Percentiles rank a stretch among this genome's conserved stretches.
Conservation (phyloP, 495 filamentous ascomycete species). For the Neurospora tetraspora region DNA sequence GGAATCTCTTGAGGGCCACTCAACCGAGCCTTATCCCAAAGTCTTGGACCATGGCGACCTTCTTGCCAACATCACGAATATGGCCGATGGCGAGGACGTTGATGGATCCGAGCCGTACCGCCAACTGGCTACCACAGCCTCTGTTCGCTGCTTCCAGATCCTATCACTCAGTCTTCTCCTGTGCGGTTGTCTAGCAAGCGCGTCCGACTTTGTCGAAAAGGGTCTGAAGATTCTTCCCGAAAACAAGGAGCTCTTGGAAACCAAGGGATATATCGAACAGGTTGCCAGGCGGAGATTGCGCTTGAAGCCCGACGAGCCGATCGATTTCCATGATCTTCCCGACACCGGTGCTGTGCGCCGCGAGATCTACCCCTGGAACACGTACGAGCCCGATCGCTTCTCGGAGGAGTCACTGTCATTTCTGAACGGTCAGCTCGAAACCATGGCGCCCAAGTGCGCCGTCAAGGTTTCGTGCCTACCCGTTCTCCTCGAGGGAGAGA, state of each 20-base stretch:
- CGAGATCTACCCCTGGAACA: conserved; percentile 92
- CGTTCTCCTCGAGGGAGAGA: conserved; percentile 43
- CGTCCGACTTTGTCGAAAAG: conserved; percentile 52
- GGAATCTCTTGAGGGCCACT: conserved; percentile 28
- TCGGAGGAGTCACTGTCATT: conserved; percentile 52
- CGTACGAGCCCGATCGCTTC: conserved; percentile 77
- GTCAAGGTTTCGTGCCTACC: conserved; percentile 66
- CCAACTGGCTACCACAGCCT: conserved; percentile 30
- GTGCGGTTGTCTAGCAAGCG: conserved; percentile 63
- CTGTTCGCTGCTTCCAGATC: conserved; percentile 43
- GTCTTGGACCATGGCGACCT: conserved; percentile 33
- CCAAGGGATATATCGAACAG: conserved; percentile 36
- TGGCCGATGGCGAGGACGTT: conserved; percentile 21
- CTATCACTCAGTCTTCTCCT: conserved; percentile 50
- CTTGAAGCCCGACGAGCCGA: conserved; percentile 25
- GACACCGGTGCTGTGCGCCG: conserved; percentile 70
- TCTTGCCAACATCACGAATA: conserved; percentile 24
- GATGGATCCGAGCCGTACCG: conserved; percentile 21
- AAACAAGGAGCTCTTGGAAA: conserved; percentile 39
- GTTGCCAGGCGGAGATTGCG: conserved; percentile 36
- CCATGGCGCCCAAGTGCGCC: conserved; percentile 59
- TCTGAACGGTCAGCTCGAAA: conserved; percentile 55
- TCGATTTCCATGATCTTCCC: conserved; percentile 45
- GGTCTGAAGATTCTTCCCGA: conserved; percentile 32
- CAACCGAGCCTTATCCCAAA: conserved; percentile 20